Percentiles rank a stretch among this genome's conserved stretches.
phyloP scores from a whole-genome alignment of 1,139 yeast genomes.

The Arxiozyma heterogenica region DNA sequence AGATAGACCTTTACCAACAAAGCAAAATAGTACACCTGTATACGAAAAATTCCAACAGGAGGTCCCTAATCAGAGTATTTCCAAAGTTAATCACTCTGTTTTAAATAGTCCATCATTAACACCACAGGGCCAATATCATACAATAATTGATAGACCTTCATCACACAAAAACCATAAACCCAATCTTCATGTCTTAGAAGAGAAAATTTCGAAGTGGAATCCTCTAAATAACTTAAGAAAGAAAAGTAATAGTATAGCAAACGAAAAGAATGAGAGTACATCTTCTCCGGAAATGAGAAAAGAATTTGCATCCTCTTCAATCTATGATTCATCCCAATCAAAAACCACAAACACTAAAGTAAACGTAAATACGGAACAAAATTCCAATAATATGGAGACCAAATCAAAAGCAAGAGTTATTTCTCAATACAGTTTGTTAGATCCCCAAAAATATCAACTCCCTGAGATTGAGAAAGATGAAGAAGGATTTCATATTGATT shows the following conservation, averaged over 20 bases:
- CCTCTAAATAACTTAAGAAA: conserved; percentile 22
- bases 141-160: conserved; percentile 19
- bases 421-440: conserved; percentile 11
- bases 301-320: conserved; percentile 5
- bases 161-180: conserved; percentile 14
- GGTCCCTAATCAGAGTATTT: conserved; percentile 8
- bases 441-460: conserved; percentile 17
- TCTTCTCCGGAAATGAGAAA: conserved; percentile 1
- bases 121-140: conserved; percentile 15
- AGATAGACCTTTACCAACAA: conserved; percentile 2
- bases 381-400: neutral
- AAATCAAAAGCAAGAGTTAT: conserved; percentile 6
- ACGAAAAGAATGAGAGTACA: conserved; percentile 1
- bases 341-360: conserved; percentile 1
- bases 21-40: conserved; percentile 12
- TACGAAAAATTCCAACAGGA: conserved; percentile 22
- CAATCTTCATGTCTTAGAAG: conserved; percentile 18
- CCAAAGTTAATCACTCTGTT: conserved; percentile 2
- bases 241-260: conserved; percentile 15
- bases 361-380: neutral
- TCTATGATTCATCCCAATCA: conserved; percentile 3
- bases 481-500: conserved; percentile 19
- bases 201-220: conserved; percentile 25
- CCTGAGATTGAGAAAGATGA: conserved; percentile 23
- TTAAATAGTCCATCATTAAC: conserved; percentile 4